phyloP scores from a whole-genome alignment of 202 grass and related monocot species.

The Dendrocalamus latiflorus region DNA sequence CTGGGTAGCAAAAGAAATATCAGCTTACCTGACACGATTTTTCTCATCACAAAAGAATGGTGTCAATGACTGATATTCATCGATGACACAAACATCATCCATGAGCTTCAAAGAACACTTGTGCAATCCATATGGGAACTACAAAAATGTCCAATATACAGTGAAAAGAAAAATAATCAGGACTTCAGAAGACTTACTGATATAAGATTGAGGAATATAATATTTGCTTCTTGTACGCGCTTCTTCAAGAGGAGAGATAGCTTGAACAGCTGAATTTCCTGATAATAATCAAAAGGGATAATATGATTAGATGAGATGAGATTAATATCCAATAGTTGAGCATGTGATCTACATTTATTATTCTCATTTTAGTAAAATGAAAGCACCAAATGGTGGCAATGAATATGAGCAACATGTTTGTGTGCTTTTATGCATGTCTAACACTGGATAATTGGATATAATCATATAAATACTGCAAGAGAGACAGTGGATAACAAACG shows the following conservation, averaged over 20 bases:
- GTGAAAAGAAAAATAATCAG: not conserved
- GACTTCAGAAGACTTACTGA: constrained; percentile 52
- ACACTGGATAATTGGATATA: too few relatives aligned
- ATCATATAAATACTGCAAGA: too few relatives aligned
- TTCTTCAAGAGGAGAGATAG: constrained; percentile 68
- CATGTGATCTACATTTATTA: too few relatives aligned
- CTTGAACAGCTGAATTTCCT: constrained; percentile 92
- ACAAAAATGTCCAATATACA: not conserved
- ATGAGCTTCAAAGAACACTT: not conserved
- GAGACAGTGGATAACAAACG: too few relatives aligned
- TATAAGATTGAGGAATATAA: constrained; percentile 46
- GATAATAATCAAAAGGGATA: constrained; percentile 20
- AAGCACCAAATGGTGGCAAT: too few relatives aligned
- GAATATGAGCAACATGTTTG: too few relatives aligned
- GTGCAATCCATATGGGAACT: not conserved
- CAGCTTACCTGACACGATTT: constrained; percentile 34
- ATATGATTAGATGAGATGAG: not conserved
- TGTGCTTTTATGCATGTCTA: too few relatives aligned
- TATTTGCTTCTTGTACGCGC: constrained; percentile 71
- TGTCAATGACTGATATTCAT: constrained; percentile 44
- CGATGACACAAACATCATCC: not conserved
- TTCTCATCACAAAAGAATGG: constrained; percentile 44
- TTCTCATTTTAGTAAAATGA: too few relatives aligned
- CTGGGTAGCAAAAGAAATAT: not conserved
- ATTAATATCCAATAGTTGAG: not conserved